A percentile compares a stretch with the other conserved stretches of the same genome.
These are phyloP conservation scores for Yarrowia sp. DNA, from an alignment of 805 yeast species.

Conservation along the genomic window DNA sequence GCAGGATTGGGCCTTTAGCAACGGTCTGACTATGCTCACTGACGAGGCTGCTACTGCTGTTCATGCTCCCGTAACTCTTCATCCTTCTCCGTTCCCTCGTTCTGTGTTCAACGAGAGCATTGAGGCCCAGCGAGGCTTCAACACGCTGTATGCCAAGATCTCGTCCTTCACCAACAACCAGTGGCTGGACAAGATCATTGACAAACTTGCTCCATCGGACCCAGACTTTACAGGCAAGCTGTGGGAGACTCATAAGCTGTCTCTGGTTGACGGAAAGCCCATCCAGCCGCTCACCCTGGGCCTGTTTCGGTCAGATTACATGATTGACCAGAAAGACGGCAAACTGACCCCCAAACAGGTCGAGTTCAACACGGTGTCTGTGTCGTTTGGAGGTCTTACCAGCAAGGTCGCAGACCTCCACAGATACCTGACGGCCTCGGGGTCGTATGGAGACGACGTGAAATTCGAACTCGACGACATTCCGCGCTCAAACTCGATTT, in stretches of 20 bases:
- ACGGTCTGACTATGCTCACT: constrained; percentile 81
- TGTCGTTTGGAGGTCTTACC: constrained; percentile 90
- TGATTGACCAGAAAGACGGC: constrained; percentile 41
- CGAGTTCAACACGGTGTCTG: constrained; percentile 94
- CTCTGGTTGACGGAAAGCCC: constrained; percentile 47
- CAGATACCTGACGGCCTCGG: constrained; percentile 46
- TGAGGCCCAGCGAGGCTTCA: constrained; percentile 62
- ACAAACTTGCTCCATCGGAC: constrained; percentile 49
- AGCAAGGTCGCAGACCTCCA: constrained; percentile 77
- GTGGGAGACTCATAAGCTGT: constrained; percentile 50
- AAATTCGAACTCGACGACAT: constrained; percentile 45
- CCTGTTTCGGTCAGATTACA: constrained; percentile 84
- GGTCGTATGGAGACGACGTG: constrained; percentile 34
- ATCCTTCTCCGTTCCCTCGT: constrained; percentile 84
- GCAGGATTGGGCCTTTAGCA: constrained; percentile 71
- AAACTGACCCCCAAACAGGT: constrained; percentile 66
- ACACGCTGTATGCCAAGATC: constrained; percentile 68
- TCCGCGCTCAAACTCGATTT: constrained; percentile 66
- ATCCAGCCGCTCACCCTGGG: constrained; percentile 64
- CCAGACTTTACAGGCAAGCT: constrained; percentile 78
- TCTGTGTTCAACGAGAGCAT: constrained; percentile 63
- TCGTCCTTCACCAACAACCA: constrained; percentile 45
- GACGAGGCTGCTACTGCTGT: constrained; percentile 47
- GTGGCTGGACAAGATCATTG: constrained; percentile 62
- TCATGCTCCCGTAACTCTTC: constrained; percentile 84